Evolutionary conservation across 1,139 yeast genomes (phyloP), one percentile per base, ranked within the genome.

Genomic region (Geotrichum restrictum): DNA sequence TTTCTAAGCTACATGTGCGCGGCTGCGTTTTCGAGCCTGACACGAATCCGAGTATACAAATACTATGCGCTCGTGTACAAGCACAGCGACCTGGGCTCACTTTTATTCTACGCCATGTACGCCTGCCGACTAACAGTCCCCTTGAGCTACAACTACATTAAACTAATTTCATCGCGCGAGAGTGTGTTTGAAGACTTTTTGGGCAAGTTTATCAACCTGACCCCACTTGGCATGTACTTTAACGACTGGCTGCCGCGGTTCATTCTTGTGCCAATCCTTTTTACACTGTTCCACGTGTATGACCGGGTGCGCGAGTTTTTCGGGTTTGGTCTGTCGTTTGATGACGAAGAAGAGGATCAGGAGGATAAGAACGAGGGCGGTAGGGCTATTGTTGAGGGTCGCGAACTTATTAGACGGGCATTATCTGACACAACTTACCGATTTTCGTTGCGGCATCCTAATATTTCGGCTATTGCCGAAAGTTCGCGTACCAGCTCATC

Each of bases 51-150:
- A 58, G 70, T 88, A 10, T 88, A 87, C 74, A 84, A 85, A 64
- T 76, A 83, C 68, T 88, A 87, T 64, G 91, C 86, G 57, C 74
- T 88, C 59, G 91, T 86, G 33, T 74, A 75, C 53, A 68, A 71
- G 53, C 78, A 82, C 53, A 83, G 91, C 0, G 93, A 85, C 63
- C 85, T 87, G 0, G 84, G 86, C 0, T 82, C 88, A 29, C 77
- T 85, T 36, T 75, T 88, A 45, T 88, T 87, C 66, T 88, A 85
- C 66, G 82, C 91, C 24, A 85, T 87, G 62, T 88, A 88, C 62
- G 82, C 87, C 32, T 87, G 93, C 51, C 80, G 96, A 59, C 72
- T 88, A 64, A 85, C 95, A 0, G 83, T 88, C 13, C 96, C 96
- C 2, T 73, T 88, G 58, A 81, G 88, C 32, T 88, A 85, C 70